Evolutionary conservation across 495 filamentous ascomycete genomes (phyloP), one percentile per base, ranked within the genome.

Genomic region (Talaromyces trachyspermus): DNA sequence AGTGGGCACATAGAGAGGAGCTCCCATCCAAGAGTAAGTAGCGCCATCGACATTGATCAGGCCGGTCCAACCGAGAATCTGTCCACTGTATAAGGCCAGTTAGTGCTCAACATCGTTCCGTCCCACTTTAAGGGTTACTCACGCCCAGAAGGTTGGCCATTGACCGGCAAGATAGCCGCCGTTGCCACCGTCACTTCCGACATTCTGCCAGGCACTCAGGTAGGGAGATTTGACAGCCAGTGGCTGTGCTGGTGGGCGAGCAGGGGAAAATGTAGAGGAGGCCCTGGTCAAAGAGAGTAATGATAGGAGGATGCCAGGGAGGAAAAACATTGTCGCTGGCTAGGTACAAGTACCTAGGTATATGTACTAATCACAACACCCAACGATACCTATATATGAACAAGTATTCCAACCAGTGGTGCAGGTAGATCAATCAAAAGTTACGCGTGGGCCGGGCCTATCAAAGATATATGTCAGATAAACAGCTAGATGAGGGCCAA

Each of bases 141-240:
- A 80, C 77, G 57, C 55, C 74, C 74, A 79, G 40, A 78, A 79
- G 0, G 53, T 61, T 14, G 78, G 72, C 78, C 78, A 80, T 58
- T 77, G 53, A 9, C 77, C 77, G 8, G 78, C 69, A 18, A 82
- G 59, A 52, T 80, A 76, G 4, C 77, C 78, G 32, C 76, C 77
- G 66, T 78, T 74, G 27, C 75, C 75, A 33, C 44, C 44, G 24
- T 46, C 44, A n/a, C 44, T 46, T 35, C 44, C 44, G 15, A 68
- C 76, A 46, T 66, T 50, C 17, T 71, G 58, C 78, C 78, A 81
- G 6, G 74, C 74, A 51, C 66, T 79, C 18, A 80, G 47, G 40
- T 80, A 81, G 2, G 78, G 78, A 1, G 74, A 78, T 49, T 70
- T 75, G 29, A 80, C 78, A 38, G 78, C 78, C 41, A 81, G 54